Conservation (phyloP, 2,329 filamentous ascomycete genomes). For the Emmonsiellopsis sp. region DNA sequence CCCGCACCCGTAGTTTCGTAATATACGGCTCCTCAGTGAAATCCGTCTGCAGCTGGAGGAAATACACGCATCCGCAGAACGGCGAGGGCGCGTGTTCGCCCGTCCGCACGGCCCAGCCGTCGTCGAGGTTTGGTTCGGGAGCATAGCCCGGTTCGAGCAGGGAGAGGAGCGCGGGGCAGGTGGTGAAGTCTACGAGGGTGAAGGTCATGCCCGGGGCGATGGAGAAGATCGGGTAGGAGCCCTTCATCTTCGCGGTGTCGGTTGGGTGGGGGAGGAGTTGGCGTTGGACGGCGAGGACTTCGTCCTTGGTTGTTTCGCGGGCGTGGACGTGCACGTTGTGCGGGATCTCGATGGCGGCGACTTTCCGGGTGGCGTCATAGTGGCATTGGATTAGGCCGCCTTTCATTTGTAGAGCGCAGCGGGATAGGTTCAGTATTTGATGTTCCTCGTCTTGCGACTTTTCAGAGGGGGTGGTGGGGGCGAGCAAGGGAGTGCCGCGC, state of each 20-base stretch:
- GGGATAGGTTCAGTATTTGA: slow-evolving; percentile 8
- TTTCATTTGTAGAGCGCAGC: slow-evolving; percentile 24
- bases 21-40: slow-evolving; percentile 19
- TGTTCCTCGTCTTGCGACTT: slow-evolving; percentile 5
- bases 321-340: slow-evolving; percentile 57
- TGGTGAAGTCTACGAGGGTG: slow-evolving; percentile 23
- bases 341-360: slow-evolving; percentile 56
- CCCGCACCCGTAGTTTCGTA: slow-evolving; percentile 22
- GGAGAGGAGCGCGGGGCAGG: slow-evolving; percentile 16
- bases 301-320: slow-evolving; percentile 20
- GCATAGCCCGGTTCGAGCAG: slow-evolving; percentile 17
- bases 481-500: too few relatives aligned
- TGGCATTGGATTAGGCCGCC: slow-evolving; percentile 36
- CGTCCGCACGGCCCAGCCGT: slow-evolving; percentile 15
- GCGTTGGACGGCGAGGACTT: slow-evolving; percentile 19
- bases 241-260: slow-evolving; percentile 18
- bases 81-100: slow-evolving; percentile 5
- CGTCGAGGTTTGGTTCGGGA: slow-evolving; percentile 20
- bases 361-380: slow-evolving; percentile 30
- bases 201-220: slow-evolving; percentile 64
- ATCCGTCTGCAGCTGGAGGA: slow-evolving; percentile 17
- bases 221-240: slow-evolving; percentile 45
- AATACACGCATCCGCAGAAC: slow-evolving; percentile 25
- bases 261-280: slow-evolving; percentile 15
- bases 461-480: background rate